Base-by-base conservation (phyloP, 2,329 filamentous ascomycete genomes). In the Aureobasidium zeae region DNA sequence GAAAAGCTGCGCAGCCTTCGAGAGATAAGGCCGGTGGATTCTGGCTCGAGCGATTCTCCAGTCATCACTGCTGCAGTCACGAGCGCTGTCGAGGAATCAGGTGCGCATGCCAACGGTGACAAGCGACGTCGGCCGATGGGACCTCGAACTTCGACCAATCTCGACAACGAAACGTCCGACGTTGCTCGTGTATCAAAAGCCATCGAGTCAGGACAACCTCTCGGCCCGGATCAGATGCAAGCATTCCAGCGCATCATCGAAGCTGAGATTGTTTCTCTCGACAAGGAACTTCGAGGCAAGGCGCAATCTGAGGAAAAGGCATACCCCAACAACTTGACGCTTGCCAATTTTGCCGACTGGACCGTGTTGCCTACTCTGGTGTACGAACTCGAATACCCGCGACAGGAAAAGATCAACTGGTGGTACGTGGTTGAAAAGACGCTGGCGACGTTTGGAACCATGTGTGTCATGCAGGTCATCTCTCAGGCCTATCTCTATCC, bases 401-500 rank as follows among this genome's bases (percentile, higher is more conserved):
- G 81, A n/a, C 71, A 74, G 31, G 74, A 83, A 13, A 67, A 61
- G 4, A 81, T 85, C 51, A 78, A 83, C 60, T 86, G 82, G 82
- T 69, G 66, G 51, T 88, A 88, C 55, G 81, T 86, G 3, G 70
- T 73, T 5, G 83, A 88, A 60, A 88, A 88, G 60, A 64, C 71
- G 1, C 68, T 71, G 1, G 83, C 83, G 2, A 81, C 79, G 12
- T 74, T 87, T 47, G 83, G 83, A 5, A 70, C 84, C 45, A 75
- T 87, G 28, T 79, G 81, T 54, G 76, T 86, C 49, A 88, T 88
- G 84, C 81, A 86, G 49, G 76, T 86, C 57, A 70, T 88, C 39
- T 82, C 79, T 0, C 83, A 88, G 63, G 73, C 79, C 16, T 85
- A 77, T 54, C 86, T 88, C 51, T 87, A 86, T 55, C 83, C 84